Evolutionary conservation across 2,329 filamentous ascomycete species (phyloP).

Genomic region (Fusarium heterosporum): DNA sequence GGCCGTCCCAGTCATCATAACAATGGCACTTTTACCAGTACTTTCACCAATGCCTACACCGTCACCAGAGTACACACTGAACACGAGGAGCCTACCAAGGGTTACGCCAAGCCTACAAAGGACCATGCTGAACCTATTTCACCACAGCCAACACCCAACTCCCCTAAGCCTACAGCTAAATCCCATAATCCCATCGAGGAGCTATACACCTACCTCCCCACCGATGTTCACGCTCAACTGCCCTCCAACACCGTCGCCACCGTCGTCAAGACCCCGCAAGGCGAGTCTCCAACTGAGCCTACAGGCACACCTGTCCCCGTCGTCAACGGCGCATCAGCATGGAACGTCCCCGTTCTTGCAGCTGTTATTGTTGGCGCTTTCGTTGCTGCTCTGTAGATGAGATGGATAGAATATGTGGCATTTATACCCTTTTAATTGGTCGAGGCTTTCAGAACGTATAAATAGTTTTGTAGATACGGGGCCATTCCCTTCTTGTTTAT

Average conservation of each 20-base stretch:
- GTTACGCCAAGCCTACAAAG: constrained; percentile 10
- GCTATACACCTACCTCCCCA: constrained; percentile 16
- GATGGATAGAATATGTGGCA: constrained; percentile 5
- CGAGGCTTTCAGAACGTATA: constrained; percentile 17
- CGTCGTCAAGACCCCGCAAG: constrained; percentile 22
- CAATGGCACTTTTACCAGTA: constrained; percentile 9
- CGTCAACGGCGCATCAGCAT: constrained; percentile 26
- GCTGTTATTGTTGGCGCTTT: constrained; percentile 24
- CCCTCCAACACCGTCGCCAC: constrained; percentile 30
- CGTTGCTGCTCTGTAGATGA: constrained; percentile 23
- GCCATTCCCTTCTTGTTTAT: constrained; percentile 9
- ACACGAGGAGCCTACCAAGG: constrained; percentile 3
- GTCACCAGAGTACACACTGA: constrained; percentile 1
- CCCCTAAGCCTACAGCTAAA: constrained; percentile 3
- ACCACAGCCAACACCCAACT: neutral
- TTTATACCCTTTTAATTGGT: constrained; percentile 28
- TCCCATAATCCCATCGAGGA: constrained; percentile 22
- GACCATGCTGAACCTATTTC: constrained; percentile 2
- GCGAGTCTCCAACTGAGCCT: constrained; percentile 12
- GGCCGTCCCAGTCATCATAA: neutral
- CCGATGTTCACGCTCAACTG: neutral
- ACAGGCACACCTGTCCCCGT: constrained; percentile 15
- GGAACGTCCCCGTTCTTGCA: constrained; percentile 27
- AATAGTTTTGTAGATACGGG: constrained; percentile 30
- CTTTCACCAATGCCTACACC: neutral